Base-by-base conservation (phyloP, 2,329 filamentous ascomycete species). In the Penicillium expansum region DNA sequence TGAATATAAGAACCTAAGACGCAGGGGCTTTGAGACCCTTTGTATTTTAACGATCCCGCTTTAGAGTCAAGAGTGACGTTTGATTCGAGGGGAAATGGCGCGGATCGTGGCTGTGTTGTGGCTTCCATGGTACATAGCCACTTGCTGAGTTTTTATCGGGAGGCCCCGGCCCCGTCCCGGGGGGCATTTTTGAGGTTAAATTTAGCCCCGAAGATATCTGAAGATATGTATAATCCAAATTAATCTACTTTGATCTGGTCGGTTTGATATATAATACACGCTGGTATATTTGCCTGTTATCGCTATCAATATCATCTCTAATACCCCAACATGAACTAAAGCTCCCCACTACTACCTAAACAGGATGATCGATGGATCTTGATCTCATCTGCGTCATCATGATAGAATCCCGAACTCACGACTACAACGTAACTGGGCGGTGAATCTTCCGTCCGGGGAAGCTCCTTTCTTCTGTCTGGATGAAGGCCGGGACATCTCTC, bases 381-480 rank as follows among this genome's bases (percentile, higher is more conserved):
- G 13, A 50, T 57, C 52, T 65, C 61, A 60, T 56, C 55, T 65
- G 64, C 64, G 64, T 66, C 64, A 66, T 66, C 22, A 66, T 66
- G 62, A 66, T 65, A 56, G 47, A 58, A 64, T 55, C 44, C 22
- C 30, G 53, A 55, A 57, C 48, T 41, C 48, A 57, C 37, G 18
- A 39, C 20, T 16, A 45, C 29, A 22, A 47, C 20, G 44, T 35
- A 27, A 37, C 18, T 30, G 29, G 22, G 50, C 55, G 52, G 53
- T 54, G 48, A 59, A 43, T 27, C 16, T 20, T 44, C 29, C 20
- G 48, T 58, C 52, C 18, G 51, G 47, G 55, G 48, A 54, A 57
- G 30, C 42, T 39, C 27, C 14, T 29, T 43, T 48, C 32, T 24
- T 22, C 2, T 32, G 4, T 6, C 9, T 33, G 11, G n/a, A 39